phyloP scores from a whole-genome alignment of 305 asterid genomes.

The Andrographis paniculata region DNA sequence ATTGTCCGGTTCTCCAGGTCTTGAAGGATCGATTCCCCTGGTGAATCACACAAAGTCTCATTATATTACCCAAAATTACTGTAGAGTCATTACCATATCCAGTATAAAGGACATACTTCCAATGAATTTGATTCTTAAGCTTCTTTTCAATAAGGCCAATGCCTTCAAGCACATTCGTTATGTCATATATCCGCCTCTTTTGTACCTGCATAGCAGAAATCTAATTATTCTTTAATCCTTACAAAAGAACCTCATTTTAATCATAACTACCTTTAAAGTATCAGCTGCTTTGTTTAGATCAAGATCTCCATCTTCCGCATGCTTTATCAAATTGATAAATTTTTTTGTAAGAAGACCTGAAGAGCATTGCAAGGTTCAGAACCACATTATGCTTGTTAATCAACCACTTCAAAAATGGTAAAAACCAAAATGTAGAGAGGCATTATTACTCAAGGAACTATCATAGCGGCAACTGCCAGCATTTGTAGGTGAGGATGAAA shows the following conservation, averaged over 20 bases:
- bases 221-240: slow-evolving; percentile 13
- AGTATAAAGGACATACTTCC: slow-evolving; percentile 62
- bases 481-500: slow-evolving; percentile 77
- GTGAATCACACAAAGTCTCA: slow-evolving; percentile 20
- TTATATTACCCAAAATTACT: slow-evolving; percentile 14
- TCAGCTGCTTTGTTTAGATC: slow-evolving; percentile 96
- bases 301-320: slow-evolving; percentile 89
- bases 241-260: slow-evolving; percentile 6
- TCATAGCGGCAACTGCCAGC: slow-evolving; percentile 93
- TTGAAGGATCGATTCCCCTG: slow-evolving; percentile 84
- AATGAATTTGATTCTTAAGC: slow-evolving; percentile 82
- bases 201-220: slow-evolving; percentile 61
- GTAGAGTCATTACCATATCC: slow-evolving; percentile 1
- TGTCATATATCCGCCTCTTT: slow-evolving; percentile 93
- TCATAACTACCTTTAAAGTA: slow-evolving; percentile 65
- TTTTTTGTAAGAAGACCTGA: slow-evolving; percentile 89
- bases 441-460: slow-evolving; percentile 69
- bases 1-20: slow-evolving; percentile 66
- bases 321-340: slow-evolving; percentile 71
- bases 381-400: slow-evolving; percentile 16
- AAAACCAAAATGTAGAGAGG: slow-evolving; percentile 15
- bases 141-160: slow-evolving; percentile 97
- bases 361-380: slow-evolving; percentile 18
- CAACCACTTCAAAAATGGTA: slow-evolving; percentile 13
- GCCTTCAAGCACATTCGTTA: slow-evolving; percentile 98